Base-by-base conservation (phyloP, 805 yeast species). In the Barnettozyma salicaria region DNA sequence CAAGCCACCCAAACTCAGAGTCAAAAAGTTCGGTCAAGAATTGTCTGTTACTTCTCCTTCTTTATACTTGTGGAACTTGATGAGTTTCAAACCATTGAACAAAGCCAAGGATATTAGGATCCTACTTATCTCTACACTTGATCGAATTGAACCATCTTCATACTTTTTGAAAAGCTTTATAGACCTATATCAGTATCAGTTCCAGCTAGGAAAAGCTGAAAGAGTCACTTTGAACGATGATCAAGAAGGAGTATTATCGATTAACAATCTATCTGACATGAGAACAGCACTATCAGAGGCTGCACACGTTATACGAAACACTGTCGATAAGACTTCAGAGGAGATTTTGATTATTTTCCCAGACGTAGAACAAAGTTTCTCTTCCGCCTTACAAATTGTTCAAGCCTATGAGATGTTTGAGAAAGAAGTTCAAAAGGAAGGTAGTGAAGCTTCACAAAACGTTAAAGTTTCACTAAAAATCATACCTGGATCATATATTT, bases 11-110 rank as follows among this genome's bases (percentile, higher is more conserved):
- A 45, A 48, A 16, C 33, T 66, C 13, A 63, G 53, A 27, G 58
- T 64, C 4, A 60, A 53, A 39, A 45, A 70, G 16, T 37, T 59
- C 34, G 61, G 66, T 32, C 63, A 67, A 34, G 63, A 54, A 20
- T 60, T 65, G 40, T 70, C 64, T 23, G 63, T 71, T 28, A 76
- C 68, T 52, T 67, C 68, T 47, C 61, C 67, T 22, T 76, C 73
- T 32, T 55, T 70, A 13, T 56, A 59, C 41, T 72, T 70, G 49
- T 80, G 80, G 88, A 76, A 65, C 47, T 59, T 67, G 30, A 52
- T 83, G 47, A 72, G 74, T 40, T 65, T 82, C 34, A 68, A 70
- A 30, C 85, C 90, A 0, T 48, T 70, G 7, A 53, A 56, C 18
- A 70, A 68, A 1, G 56, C 61, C 2, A 79, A 80, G 43, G 62